phyloP scores from a whole-genome alignment of 1,139 yeast genomes.

The Debaryomyces fabryi region DNA sequence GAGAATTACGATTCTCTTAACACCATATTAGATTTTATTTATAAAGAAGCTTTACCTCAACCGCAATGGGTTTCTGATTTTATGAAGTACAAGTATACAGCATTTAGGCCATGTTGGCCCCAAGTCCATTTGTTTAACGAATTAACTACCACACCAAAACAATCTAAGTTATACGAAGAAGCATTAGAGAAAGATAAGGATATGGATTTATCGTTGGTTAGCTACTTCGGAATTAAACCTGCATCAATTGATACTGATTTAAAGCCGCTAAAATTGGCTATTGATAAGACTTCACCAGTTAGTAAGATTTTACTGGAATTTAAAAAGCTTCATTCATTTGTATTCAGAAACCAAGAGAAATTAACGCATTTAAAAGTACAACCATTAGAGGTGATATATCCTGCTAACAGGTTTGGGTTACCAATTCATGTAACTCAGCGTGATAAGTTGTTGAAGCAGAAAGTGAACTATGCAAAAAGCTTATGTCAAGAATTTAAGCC shows the following conservation, averaged over 20 bases:
- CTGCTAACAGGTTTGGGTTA: constrained; percentile 34
- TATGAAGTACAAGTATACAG: constrained; percentile 21
- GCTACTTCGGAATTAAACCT: constrained; percentile 15
- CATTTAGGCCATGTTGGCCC: constrained; percentile 37
- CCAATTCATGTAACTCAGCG: constrained; percentile 34
- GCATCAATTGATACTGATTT: constrained; percentile 3
- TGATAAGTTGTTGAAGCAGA: constrained; percentile 28
- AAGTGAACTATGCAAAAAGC: constrained; percentile 27
- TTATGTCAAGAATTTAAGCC: constrained; percentile 27
- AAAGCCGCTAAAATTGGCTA: constrained; percentile 7
- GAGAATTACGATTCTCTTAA: constrained; percentile 31
- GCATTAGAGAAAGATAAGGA: constrained; percentile 15
- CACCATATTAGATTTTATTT: constrained; percentile 30
- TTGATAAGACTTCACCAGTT: not conserved
- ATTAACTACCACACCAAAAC: constrained; percentile 18
- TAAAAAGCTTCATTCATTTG: constrained; percentile 24
- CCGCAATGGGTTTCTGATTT: constrained; percentile 29
- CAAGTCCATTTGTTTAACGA: constrained; percentile 38
- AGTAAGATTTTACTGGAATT: constrained; percentile 17
- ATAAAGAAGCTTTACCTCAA: constrained; percentile 20
- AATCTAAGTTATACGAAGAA: constrained; percentile 16
- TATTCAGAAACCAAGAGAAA: constrained; percentile 19
- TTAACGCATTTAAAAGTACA: constrained; percentile 29
- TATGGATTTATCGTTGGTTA: constrained; percentile 15
- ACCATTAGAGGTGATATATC: constrained; percentile 37